Conservation (phyloP, 1,284 basidiomycete species). For the Leccinum pachyderme region DNA sequence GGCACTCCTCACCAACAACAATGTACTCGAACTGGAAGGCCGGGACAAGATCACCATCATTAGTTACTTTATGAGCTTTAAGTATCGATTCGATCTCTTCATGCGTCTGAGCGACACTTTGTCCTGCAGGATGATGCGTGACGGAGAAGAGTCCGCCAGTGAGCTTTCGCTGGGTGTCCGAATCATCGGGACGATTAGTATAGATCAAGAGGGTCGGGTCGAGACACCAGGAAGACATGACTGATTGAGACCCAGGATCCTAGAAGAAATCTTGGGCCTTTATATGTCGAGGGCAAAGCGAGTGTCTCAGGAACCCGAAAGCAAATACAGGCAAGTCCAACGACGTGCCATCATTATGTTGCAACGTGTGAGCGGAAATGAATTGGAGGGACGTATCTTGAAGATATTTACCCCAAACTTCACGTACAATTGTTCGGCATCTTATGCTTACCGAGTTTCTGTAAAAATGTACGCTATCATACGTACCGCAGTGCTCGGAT, state of each 20-base stretch:
- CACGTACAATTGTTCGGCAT: neutral
- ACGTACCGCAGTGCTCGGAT: too few species aligned
- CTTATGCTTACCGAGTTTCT: neutral
- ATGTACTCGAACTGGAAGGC: slow-evolving; percentile 17
- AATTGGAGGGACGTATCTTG: neutral
- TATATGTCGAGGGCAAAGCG: neutral
- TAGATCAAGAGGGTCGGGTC: neutral
- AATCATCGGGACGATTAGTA: neutral
- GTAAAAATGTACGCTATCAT: neutral
- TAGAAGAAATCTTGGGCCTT: neutral
- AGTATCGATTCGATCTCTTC: slow-evolving; percentile 7
- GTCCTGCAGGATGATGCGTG: neutral
- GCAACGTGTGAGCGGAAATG: neutral
- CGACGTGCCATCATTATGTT: neutral
- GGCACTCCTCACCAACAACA: slow-evolving; percentile 14
- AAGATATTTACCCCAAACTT: neutral
- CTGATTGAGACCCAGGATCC: neutral
- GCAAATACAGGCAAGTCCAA: neutral
- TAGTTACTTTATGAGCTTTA: neutral
- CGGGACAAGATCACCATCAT: neutral
- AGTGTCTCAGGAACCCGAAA: neutral
- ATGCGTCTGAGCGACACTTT: neutral
- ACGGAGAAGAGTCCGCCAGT: neutral
- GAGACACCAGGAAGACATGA: neutral
- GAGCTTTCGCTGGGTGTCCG: neutral